A percentile compares a stretch with the other conserved stretches of the same genome.
These are phyloP conservation scores for Paragyromitra xinjiangensis DNA, from an alignment of 495 filamentous ascomycete species.

Conservation along the genomic window DNA sequence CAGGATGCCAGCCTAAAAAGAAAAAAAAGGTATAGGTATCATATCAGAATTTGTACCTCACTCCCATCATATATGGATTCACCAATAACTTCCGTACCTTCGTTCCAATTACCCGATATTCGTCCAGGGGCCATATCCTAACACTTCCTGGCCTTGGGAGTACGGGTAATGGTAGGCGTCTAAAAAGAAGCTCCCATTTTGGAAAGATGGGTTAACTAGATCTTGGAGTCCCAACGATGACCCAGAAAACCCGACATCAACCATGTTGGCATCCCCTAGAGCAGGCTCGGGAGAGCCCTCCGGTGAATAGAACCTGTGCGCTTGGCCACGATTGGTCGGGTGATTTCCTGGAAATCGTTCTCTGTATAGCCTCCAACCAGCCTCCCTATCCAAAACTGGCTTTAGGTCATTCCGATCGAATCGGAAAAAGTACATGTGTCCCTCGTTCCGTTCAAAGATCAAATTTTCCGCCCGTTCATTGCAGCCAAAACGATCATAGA, in stretches of 20 bases:
- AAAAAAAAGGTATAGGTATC: not conserved
- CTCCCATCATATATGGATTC: not conserved
- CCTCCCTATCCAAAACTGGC: not conserved
- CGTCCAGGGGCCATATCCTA: not conserved
- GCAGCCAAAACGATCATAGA: slow-evolving; percentile 38
- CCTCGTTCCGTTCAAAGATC: slow-evolving; percentile 23
- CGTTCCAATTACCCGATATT: not conserved
- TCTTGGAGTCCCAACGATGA: not conserved
- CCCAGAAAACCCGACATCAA: not conserved
- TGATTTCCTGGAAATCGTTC: not conserved
- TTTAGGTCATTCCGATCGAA: slow-evolving; percentile 35
- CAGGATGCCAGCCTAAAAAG: not conserved
- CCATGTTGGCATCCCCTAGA: not conserved
- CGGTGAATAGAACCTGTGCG: not conserved
- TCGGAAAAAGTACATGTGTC: slow-evolving; percentile 30
- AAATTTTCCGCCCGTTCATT: slow-evolving; percentile 17
- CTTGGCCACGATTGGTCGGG: not conserved
- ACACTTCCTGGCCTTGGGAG: not conserved
- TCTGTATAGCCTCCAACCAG: not conserved
- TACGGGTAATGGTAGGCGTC: not conserved
- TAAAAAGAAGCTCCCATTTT: not conserved
- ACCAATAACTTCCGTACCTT: not conserved
- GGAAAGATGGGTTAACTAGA: not conserved
- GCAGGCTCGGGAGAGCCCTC: not conserved
- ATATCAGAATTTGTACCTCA: not conserved